Evolutionary conservation across 306 rosid genomes (phyloP), one percentile per base, ranked within the genome.

Genomic region (Prunus fruticosa): DNA sequence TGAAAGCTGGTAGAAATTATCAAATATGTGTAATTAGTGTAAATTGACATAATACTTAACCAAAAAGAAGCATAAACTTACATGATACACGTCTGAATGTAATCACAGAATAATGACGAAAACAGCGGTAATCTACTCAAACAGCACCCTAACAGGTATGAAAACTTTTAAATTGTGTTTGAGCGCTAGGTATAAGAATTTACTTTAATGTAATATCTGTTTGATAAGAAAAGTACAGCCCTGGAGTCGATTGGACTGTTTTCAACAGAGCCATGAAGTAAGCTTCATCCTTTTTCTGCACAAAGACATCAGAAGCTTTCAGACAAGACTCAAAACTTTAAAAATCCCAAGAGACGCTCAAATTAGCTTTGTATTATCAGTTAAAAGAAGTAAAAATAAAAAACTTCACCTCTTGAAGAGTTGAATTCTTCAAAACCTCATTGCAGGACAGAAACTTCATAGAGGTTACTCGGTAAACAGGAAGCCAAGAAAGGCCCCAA

Each of bases 131-230:
- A n/a, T n/a, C n/a, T n/a, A n/a, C n/a, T n/a, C n/a, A n/a, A n/a
- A n/a, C n/a, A 53, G 63, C n/a, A 30, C 41, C 4, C 18, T 67
- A 19, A 32, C 20, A 41, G 32, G 3, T 67, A 9, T 18, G 54
- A 66, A 5, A 38, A 19, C 0, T 18, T 63, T 47, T 30, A 12
- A 23, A 27, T 34, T 68, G 25, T 20, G 25, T 47, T 27, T 38
- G 23, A 64, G 25, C 10, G 12, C 22, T 47, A 66, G 57, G 66
- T 34, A 79, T 8, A 64, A 81, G 75, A 45, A 74, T 54, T 82
- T 89, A 90, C 98, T 90, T 90, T 75, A 95, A 83, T 69, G 97
- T 90, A 75, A 92, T 80, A 84, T 92, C 98, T n/a, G 91, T 88
- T 81, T 88, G 90, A 11, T 90, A 92, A 2, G 97, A 95, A 86